A percentile compares a stretch with the other conserved stretches of the same genome.
Evolutionary conservation across 345 rosid species (phyloP).

Genomic region (Raphanus sativus): DNA sequence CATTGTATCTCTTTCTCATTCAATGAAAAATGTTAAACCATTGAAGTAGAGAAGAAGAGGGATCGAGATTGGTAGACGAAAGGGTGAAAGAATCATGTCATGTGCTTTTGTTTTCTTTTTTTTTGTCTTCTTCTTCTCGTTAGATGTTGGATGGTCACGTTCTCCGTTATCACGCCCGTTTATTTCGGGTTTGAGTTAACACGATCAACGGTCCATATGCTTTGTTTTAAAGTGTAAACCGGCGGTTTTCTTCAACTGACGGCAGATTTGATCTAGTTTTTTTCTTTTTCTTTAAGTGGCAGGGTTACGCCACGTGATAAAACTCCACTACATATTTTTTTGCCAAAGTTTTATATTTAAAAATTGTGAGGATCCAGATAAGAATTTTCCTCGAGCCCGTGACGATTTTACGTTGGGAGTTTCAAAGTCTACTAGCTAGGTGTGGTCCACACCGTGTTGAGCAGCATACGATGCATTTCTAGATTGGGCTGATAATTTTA

Average conservation of each 20-base stretch:
- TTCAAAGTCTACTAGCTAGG: background rate
- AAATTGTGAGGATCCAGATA: background rate
- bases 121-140: constrained; percentile 27
- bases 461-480: background rate
- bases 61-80: constrained; percentile 36
- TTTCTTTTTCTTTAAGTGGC: background rate
- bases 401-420: background rate
- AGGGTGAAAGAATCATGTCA: constrained; percentile 38
- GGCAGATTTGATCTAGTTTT: constrained; percentile 19
- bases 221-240: constrained; percentile 13
- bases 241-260: constrained; percentile 29
- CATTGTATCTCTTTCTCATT: constrained; percentile 45
- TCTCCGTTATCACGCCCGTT: constrained; percentile 42
- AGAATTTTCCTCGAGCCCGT: constrained; percentile 10
- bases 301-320: constrained; percentile 27
- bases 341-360: background rate
- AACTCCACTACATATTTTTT: constrained; percentile 4
- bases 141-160: constrained; percentile 28
- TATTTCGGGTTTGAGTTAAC: background rate
- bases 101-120: constrained; percentile 31
- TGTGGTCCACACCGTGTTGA: background rate
- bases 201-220: constrained; percentile 35
- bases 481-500: background rate
- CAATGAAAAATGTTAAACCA: constrained; percentile 8
- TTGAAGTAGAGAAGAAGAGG: constrained; percentile 14